Conservation (phyloP, 495 filamentous ascomycete species). For the Penicillium waksmanii region DNA sequence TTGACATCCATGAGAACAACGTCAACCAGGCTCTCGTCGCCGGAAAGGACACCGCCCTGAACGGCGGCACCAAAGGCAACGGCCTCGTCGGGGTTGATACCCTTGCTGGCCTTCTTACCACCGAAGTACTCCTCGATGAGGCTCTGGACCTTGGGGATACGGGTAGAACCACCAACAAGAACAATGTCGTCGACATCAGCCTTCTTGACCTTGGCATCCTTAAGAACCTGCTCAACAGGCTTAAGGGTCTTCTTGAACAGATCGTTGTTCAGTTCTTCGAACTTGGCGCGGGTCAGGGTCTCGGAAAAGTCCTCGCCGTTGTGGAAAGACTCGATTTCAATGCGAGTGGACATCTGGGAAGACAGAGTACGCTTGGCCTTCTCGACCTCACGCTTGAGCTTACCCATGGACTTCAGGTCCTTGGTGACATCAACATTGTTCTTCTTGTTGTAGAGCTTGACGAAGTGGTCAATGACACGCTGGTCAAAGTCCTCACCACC, state of each 20-base stretch:
- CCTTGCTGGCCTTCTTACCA: slow-evolving; percentile 99
- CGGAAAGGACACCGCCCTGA: slow-evolving; percentile 96
- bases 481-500: slow-evolving; percentile 99
- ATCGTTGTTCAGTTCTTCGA: slow-evolving; percentile 98
- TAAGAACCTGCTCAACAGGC: slow-evolving; percentile 96
- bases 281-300: slow-evolving; percentile 97
- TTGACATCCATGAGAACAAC: slow-evolving; percentile 96
- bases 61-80: slow-evolving; percentile 99
- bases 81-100: slow-evolving; percentile 99
- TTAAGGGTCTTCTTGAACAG: slow-evolving; percentile 99
- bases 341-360: slow-evolving; percentile 95
- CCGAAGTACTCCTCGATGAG: slow-evolving; percentile 98
- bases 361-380: slow-evolving; percentile 99
- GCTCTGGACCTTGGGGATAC: slow-evolving; percentile 99
- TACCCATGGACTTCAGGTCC: slow-evolving; percentile 98
- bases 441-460: slow-evolving; percentile 99
- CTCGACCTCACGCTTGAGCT: slow-evolving; percentile 99
- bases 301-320: slow-evolving; percentile 98
- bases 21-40: slow-evolving; percentile 95
- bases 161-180: slow-evolving; percentile 93
- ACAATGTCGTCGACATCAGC: slow-evolving; percentile 85
- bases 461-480: slow-evolving; percentile 94
- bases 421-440: slow-evolving; percentile 89
- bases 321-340: slow-evolving; percentile 98
- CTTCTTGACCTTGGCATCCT: slow-evolving; percentile 91